phyloP scores from a whole-genome alignment of 345 rosid genomes.

The Heritiera fomes region DNA sequence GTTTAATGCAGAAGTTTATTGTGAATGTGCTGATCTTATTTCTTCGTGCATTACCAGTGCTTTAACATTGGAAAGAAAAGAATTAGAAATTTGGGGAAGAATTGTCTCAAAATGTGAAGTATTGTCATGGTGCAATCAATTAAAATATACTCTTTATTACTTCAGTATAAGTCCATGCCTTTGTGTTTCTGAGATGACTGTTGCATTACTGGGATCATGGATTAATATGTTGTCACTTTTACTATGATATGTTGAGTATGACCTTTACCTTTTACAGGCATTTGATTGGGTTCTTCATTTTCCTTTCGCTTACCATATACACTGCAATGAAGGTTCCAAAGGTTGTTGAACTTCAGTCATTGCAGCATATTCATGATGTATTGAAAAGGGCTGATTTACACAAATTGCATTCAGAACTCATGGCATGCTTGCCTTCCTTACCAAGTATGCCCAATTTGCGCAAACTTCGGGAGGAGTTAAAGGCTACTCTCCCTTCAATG shows the following conservation, averaged over 20 bases:
- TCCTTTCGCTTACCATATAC: conserved; percentile 82
- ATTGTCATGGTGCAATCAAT: not conserved
- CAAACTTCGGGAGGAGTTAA: conserved; percentile 37
- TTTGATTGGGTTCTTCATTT: conserved; percentile 96
- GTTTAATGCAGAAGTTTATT: not conserved
- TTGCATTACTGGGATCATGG: not conserved
- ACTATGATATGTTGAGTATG: not conserved
- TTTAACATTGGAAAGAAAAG: conserved; percentile 1
- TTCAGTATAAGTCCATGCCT: not conserved
- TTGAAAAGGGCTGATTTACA: conserved; percentile 76
- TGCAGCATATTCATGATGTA: conserved; percentile 67
- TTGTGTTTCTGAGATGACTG: not conserved
- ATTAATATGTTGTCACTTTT: not conserved
- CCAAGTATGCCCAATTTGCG: conserved; percentile 60
- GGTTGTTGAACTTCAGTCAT: conserved; percentile 77
- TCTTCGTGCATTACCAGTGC: not conserved
- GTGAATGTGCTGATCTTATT: not conserved
- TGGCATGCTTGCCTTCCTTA: conserved; percentile 71
- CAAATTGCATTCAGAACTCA: conserved; percentile 57
- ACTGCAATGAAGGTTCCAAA: conserved; percentile 79
- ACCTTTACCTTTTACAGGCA: conserved; percentile 57
- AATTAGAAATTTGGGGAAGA: not conserved
- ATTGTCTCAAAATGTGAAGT: not conserved
- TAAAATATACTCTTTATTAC: not conserved
- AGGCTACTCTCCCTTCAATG: conserved; percentile 15